A percentile compares a stretch with the other conserved stretches of the same genome.
These are phyloP conservation scores for Passalora sequoiae DNA, from an alignment of 2,329 filamentous ascomycete species.

Conservation along the genomic window DNA sequence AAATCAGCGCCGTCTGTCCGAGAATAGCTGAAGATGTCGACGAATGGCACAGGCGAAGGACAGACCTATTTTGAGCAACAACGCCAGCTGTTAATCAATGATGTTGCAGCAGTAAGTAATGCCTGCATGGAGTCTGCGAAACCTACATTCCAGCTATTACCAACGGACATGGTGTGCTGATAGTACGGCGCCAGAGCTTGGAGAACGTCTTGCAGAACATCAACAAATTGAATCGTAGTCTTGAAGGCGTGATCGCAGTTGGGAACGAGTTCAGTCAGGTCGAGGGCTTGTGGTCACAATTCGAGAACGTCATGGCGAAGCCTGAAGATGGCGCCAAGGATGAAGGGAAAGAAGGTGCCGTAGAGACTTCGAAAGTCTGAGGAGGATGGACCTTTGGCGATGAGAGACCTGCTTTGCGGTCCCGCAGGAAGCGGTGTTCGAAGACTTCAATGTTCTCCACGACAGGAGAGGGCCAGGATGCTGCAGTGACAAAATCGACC, in stretches of 20 bases:
- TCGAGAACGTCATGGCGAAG: slow-evolving; percentile 94
- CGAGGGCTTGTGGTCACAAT: slow-evolving; percentile 93
- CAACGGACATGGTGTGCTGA: too few species aligned
- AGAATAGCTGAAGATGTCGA: too few species aligned
- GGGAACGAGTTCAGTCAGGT: slow-evolving; percentile 97
- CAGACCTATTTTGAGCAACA: slow-evolving; percentile 72
- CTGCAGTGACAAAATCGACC: too few species aligned
- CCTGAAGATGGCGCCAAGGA: slow-evolving; percentile 49
- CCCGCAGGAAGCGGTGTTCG: too few species aligned
- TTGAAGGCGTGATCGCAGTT: slow-evolving; percentile 88
- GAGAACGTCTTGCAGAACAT: slow-evolving; percentile 93
- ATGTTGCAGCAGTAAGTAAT: slow-evolving; percentile 61
- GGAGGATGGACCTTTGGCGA: too few species aligned
- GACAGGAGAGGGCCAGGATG: too few species aligned
- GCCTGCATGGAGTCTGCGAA: not conserved
- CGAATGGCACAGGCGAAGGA: not conserved
- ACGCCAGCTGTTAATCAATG: slow-evolving; percentile 63
- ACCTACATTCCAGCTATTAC: too few species aligned
- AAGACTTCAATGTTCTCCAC: too few species aligned
- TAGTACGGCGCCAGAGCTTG: slow-evolving; percentile 59
- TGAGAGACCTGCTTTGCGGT: too few species aligned
- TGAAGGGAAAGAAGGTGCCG: slow-evolving; percentile 30
- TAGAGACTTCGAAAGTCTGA: slow-evolving; percentile 10
- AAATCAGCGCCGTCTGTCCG: too few species aligned
- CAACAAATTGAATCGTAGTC: slow-evolving; percentile 85